phyloP scores from a whole-genome alignment of 768 basidiomycete genomes.

The Harrya chromipes region DNA sequence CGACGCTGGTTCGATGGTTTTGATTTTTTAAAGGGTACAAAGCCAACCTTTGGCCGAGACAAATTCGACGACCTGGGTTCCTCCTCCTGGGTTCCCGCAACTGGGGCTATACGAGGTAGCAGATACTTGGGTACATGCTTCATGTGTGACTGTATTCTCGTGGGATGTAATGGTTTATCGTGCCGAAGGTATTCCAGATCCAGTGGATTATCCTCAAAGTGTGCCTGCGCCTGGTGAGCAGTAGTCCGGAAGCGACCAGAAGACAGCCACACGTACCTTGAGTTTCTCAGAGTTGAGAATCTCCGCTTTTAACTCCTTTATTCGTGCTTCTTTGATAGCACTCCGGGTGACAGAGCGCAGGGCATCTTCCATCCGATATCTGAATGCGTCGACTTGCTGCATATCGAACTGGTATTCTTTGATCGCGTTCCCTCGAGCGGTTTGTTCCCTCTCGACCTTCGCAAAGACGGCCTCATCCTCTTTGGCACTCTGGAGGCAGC shows the following conservation, averaged over 20 bases:
- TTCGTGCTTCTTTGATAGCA: conserved; percentile 83
- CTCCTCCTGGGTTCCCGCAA: conserved; percentile 39
- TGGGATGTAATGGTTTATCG: conserved; percentile 91
- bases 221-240: conserved; percentile 56
- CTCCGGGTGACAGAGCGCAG: conserved; percentile 83
- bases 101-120: conserved; percentile 65
- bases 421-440: conserved; percentile 48
- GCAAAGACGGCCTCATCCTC: conserved; percentile 64
- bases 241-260: neutral
- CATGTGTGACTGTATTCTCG: conserved; percentile 88
- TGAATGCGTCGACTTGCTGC: conserved; percentile 95
- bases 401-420: conserved; percentile 94
- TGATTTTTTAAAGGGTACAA: conserved; percentile 72
- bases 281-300: conserved; percentile 95
- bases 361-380: conserved; percentile 98
- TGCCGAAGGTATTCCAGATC: conserved; percentile 91
- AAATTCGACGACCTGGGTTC: conserved; percentile 11
- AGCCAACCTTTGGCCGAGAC: conserved; percentile 40
- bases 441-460: conserved; percentile 76
- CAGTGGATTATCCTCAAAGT: conserved; percentile 95
- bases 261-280: conserved; percentile 55
- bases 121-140: conserved; percentile 95
- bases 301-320: conserved; percentile 92
- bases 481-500: conserved; percentile 62
- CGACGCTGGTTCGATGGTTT: conserved; percentile 48